Conservation (phyloP, 495 filamentous ascomycete genomes). For the Endocarpon pusillum region DNA sequence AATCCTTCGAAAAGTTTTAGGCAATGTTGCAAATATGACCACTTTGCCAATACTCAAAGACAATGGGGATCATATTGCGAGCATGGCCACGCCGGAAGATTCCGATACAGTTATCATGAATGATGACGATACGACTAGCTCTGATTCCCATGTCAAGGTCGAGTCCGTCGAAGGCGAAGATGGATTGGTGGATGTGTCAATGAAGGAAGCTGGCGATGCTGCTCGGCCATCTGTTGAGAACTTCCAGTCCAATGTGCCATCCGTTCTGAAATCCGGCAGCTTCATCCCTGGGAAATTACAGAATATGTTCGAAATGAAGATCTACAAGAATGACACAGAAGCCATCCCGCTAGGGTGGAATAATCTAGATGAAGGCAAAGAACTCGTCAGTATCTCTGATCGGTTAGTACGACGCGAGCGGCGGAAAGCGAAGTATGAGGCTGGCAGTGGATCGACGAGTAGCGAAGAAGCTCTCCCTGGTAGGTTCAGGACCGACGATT, state of each 20-base stretch:
- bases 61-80: conserved; percentile 23
- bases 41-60: conserved; percentile 40
- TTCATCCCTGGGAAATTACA: conserved; percentile 39
- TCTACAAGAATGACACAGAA: conserved; percentile 33
- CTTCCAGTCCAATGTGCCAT: conserved; percentile 4
- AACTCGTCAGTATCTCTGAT: conserved; percentile 37
- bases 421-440: conserved; percentile 1
- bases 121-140: conserved; percentile 56
- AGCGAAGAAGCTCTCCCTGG: background rate
- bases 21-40: conserved; percentile 40
- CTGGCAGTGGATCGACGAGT: conserved; percentile 2
- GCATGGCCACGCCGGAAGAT: conserved; percentile 34
- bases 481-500: conserved; percentile 14
- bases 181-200: conserved; percentile 76
- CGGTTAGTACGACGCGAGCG: conserved; percentile 21
- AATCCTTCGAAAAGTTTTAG: conserved; percentile 46
- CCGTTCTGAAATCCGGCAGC: conserved; percentile 27
- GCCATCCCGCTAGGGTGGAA: conserved; percentile 47
- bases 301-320: conserved; percentile 52
- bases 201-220: conserved; percentile 41
- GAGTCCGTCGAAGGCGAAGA: conserved; percentile 77
- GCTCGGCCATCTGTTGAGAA: conserved; percentile 14
- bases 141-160: conserved; percentile 52
- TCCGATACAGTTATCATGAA: conserved; percentile 55
- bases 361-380: conserved; percentile 35